A percentile compares a stretch with the other conserved stretches of the same genome.
Conservation (phyloP, 2,329 filamentous ascomycete species). For the Orbilia blumenaviensis region DNA sequence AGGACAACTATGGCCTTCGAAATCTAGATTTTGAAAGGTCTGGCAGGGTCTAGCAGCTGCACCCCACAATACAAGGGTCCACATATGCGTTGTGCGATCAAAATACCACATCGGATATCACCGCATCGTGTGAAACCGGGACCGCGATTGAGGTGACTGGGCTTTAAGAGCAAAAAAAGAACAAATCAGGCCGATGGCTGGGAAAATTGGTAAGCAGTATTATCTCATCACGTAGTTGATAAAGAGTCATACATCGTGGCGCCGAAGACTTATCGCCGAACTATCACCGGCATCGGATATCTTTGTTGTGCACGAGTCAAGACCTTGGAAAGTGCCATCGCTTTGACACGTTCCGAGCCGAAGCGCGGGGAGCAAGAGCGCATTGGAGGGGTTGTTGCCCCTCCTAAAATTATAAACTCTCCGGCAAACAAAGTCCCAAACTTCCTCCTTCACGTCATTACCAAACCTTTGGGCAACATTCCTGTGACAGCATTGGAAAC, state of each 20-base stretch:
- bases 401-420: conserved; percentile 39
- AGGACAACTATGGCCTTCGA: neutral
- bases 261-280: neutral
- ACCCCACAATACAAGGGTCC: neutral
- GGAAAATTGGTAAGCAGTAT: conserved; percentile 7
- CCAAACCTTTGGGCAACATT: neutral
- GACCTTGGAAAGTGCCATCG: too few species aligned
- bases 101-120: conserved; percentile 9
- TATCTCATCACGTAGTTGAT: neutral
- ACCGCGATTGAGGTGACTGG: neutral
- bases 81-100: neutral
- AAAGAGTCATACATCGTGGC: conserved; percentile 14
- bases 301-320: conserved; percentile 5
- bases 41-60: neutral
- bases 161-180: neutral
- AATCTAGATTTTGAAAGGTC: neutral
- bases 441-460: conserved; percentile 16
- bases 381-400: conserved; percentile 35
- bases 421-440: conserved; percentile 30
- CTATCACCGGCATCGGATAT: conserved; percentile 9
- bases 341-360: conserved; percentile 37
- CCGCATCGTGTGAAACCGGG: conserved; percentile 10
- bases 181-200: neutral
- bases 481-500: conserved; percentile 3
- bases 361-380: conserved; percentile 43